phyloP scores from a whole-genome alignment of 2,329 filamentous ascomycete species.

The Xylaria digitata region DNA sequence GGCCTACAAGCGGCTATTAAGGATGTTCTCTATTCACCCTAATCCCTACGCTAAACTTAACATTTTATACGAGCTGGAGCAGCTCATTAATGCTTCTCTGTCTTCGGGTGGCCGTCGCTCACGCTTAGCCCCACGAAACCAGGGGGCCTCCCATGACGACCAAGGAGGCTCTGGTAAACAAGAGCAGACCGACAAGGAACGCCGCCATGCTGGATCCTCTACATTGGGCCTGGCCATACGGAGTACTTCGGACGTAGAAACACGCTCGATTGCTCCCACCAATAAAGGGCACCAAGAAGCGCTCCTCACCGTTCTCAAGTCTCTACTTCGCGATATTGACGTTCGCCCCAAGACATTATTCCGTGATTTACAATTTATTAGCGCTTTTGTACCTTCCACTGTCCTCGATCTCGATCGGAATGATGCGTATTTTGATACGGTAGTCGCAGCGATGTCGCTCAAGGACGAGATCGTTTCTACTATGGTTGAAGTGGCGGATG shows the following conservation, averaged over 20 bases:
- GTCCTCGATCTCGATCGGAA: constrained; percentile 72
- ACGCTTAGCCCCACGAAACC: constrained; percentile 53
- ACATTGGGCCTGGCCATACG: constrained; percentile 51
- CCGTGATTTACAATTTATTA: constrained; percentile 81
- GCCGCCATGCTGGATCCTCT: constrained; percentile 60
- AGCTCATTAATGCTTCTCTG: constrained; percentile 81
- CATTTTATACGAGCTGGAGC: constrained; percentile 83
- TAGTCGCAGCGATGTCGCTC: constrained; percentile 85
- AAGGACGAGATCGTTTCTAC: constrained; percentile 89
- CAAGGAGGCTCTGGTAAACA: constrained; percentile 54
- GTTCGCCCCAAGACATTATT: constrained; percentile 84
- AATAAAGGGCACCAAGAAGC: constrained; percentile 64
- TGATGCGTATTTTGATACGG: constrained; percentile 91
- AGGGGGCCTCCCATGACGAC: constrained; percentile 53
- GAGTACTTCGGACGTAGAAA: constrained; percentile 59
- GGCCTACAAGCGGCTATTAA: constrained; percentile 82
- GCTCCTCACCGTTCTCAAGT: constrained; percentile 74
- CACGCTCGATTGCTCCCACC: constrained; percentile 60
- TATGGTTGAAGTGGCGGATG: constrained; percentile 80
- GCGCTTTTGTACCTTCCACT: constrained; percentile 70
- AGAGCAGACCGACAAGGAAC: constrained; percentile 76
- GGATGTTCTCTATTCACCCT: constrained; percentile 88
- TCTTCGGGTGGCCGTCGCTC: constrained; percentile 63
- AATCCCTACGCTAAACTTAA: constrained; percentile 89
- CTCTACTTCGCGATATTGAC: constrained; percentile 73